Evolutionary conservation across 78 protist genomes (phyloP).

Genomic region (Bigelowiella natans): DNA sequence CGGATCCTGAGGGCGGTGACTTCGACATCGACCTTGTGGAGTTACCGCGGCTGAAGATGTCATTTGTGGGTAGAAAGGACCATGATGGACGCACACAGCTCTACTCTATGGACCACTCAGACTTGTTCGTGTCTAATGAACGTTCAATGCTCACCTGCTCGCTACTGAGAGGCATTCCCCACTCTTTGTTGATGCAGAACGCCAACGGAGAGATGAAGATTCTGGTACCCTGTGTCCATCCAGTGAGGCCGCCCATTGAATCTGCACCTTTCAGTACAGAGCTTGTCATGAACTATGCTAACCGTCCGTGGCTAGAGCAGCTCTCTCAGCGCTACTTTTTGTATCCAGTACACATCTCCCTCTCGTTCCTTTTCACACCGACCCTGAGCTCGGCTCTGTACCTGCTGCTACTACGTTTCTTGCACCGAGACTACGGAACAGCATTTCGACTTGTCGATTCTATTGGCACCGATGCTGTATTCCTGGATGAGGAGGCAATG

Average conservation of each 20-base stretch:
- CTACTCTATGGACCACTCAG: constrained; percentile 33
- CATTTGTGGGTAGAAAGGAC: constrained; percentile 7
- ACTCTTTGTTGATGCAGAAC: constrained; percentile 25
- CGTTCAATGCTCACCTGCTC: background rate
- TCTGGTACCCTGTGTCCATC: constrained; percentile 5
- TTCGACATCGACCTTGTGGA: constrained; percentile 6
- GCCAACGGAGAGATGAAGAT: constrained; percentile 12
- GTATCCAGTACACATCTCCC: constrained; percentile 38
- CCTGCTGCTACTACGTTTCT: constrained; percentile 28
- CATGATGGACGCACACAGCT: background rate
- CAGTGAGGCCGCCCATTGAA: constrained; percentile 7
- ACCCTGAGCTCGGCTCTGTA: constrained; percentile 31
- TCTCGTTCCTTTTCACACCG: constrained; percentile 19
- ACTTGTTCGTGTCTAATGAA: background rate
- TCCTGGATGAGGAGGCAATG: background rate
- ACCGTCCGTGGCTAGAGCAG: background rate
- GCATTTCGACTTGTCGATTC: constrained; percentile 28
- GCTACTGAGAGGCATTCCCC: constrained; percentile 35
- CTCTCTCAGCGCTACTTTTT: constrained; percentile 14
- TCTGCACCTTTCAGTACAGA: constrained; percentile 33
- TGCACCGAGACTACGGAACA: constrained; percentile 16
- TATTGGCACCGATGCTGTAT: background rate
- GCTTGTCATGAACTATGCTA: constrained; percentile 28
- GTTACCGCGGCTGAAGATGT: constrained; percentile 46
- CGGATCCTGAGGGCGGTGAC: background rate